These are phyloP conservation scores for Kurtzmaniella quercitrusa DNA, from an alignment of 1,139 yeast species.

Conservation along the genomic window DNA sequence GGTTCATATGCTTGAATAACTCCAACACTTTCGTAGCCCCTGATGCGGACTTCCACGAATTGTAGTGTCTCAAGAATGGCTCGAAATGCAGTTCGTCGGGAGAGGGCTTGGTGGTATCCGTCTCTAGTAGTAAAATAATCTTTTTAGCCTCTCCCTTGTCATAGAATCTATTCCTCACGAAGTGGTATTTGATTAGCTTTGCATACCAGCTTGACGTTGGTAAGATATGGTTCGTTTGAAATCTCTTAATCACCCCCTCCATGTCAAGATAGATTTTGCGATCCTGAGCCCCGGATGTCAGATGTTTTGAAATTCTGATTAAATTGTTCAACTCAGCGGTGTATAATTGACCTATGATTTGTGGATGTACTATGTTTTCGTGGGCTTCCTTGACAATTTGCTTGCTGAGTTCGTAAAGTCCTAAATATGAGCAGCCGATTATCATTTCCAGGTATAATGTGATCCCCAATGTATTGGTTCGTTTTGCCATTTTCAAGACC, in stretches of 20 bases:
- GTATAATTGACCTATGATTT: constrained; percentile 23
- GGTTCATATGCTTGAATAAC: constrained; percentile 39
- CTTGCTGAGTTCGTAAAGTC: constrained; percentile 32
- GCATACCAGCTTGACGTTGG: constrained; percentile 5
- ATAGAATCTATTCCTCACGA: constrained; percentile 13
- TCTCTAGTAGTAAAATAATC: background rate
- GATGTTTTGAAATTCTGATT: background rate
- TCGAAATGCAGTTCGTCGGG: constrained; percentile 15
- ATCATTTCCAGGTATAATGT: constrained; percentile 18
- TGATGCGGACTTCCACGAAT: constrained; percentile 20
- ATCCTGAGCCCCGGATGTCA: background rate
- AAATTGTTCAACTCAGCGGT: constrained; percentile 29
- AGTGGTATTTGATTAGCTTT: constrained; percentile 23
- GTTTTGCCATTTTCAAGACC: constrained; percentile 17
- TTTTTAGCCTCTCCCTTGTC: constrained; percentile 10
- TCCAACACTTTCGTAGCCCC: constrained; percentile 26
- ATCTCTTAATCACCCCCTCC: background rate
- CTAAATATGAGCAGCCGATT: constrained; percentile 25
- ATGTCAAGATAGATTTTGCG: background rate
- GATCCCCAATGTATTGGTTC: constrained; percentile 14
- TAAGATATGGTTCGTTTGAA: constrained; percentile 4
- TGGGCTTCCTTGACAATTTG: constrained; percentile 27
- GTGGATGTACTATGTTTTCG: constrained; percentile 23
- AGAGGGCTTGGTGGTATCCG: constrained; percentile 1
- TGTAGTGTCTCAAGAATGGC: constrained; percentile 27